A percentile compares a stretch with the other conserved stretches of the same genome.
Evolutionary conservation across 139 green algal species (phyloP).

Genomic region (Diplosphaera chodatii): DNA sequence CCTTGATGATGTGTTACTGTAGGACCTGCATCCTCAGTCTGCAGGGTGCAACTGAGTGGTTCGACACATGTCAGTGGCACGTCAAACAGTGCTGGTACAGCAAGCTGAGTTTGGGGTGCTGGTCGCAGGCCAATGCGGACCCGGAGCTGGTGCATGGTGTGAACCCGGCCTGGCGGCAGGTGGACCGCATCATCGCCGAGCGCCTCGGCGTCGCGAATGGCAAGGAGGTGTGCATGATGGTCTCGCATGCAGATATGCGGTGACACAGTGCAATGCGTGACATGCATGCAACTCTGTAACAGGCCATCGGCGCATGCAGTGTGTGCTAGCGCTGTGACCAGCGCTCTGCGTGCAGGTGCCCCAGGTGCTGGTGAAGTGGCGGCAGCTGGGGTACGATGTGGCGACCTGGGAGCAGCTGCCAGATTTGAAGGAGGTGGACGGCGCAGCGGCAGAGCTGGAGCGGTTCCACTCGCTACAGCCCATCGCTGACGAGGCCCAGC

Average conservation of each 20-base stretch:
- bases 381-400: conserved; percentile 43
- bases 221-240: background rate
- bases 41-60: no score
- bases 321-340: no score
- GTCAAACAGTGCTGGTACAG: no score
- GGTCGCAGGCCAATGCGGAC: background rate
- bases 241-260: no score
- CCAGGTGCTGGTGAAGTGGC: conserved; percentile 58
- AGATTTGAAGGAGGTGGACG: background rate
- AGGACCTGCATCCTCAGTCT: no score
- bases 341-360: background rate
- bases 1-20: no score
- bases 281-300: no score
- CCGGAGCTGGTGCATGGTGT: conserved; percentile 25
- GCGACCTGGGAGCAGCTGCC: conserved; percentile 30
- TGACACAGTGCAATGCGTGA: no score
- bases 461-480: background rate
- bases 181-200: conserved; percentile 38
- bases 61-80: no score
- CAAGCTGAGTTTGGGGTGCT: no score
- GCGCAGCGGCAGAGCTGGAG: conserved; percentile 29
- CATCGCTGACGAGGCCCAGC: background rate
- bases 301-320: background rate
- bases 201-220: background rate
- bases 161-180: conserved; percentile 26